phyloP scores from a whole-genome alignment of 108 stramenopile genomes.

The Fragilariopsis cylindrus region DNA sequence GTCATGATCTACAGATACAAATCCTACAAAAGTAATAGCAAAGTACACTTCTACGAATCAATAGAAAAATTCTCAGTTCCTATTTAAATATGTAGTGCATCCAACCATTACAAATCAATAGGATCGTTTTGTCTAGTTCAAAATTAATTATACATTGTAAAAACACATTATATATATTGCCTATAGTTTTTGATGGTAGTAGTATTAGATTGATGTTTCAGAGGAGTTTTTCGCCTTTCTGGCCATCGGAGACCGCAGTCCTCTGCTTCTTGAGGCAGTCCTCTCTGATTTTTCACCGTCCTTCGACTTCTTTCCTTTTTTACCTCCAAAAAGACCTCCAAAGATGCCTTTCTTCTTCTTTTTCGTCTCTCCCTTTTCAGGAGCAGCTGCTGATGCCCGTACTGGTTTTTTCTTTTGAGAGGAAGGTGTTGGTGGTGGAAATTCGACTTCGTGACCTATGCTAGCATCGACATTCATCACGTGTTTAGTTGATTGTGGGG shows the following conservation, averaged over 20 bases:
- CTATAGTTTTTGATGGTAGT: neutral
- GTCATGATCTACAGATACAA: neutral
- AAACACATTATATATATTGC: neutral
- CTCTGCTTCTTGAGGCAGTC: slow-evolving; percentile 24
- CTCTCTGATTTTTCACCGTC: slow-evolving; percentile 35
- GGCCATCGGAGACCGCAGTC: slow-evolving; percentile 31
- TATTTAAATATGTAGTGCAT: no score
- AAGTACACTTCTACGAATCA: no score
- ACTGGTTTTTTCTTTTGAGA: neutral
- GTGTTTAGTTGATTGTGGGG: slow-evolving; percentile 2
- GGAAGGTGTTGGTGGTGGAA: slow-evolving; percentile 22
- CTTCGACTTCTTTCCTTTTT: slow-evolving; percentile 62
- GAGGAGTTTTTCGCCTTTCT: slow-evolving; percentile 22
- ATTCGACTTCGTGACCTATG: slow-evolving; percentile 12
- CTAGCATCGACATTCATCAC: neutral
- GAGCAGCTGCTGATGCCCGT: slow-evolving; percentile 15
- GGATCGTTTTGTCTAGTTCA: neutral
- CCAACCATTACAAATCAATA: no score
- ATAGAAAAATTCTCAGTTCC: no score
- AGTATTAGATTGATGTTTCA: slow-evolving; percentile 25
- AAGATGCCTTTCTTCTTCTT: slow-evolving; percentile 86
- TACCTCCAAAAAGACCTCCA: slow-evolving; percentile 63
- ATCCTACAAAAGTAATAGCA: neutral
- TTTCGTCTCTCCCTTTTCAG: slow-evolving; percentile 33
- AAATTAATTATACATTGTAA: neutral